Conservation (phyloP, 192 early-diverging fungal species). For the Podila epigama region DNA sequence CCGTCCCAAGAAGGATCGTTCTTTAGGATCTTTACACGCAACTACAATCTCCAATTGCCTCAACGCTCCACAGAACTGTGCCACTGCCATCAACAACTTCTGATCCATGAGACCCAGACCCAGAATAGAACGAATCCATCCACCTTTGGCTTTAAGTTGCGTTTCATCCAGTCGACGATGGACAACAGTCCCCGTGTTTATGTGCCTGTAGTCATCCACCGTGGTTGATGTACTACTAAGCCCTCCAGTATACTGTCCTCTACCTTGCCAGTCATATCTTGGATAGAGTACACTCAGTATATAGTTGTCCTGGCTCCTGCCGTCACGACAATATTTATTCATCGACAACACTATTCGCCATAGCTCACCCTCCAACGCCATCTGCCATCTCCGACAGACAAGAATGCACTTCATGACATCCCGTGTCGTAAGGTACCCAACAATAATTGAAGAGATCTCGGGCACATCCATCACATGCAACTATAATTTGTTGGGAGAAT, state of each 20-base stretch:
- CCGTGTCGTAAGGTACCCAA: not conserved
- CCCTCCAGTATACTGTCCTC: not conserved
- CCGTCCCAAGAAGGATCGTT: no score
- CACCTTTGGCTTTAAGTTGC: not conserved
- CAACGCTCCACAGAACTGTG: not conserved
- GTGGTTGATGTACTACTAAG: not conserved
- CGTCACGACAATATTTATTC: not conserved
- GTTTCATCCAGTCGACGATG: not conserved
- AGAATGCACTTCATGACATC: not conserved
- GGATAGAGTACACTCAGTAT: not conserved
- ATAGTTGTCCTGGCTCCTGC: not conserved
- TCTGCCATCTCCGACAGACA: not conserved
- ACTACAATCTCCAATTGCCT: not conserved
- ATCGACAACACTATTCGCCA: not conserved
- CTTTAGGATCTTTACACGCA: no score
- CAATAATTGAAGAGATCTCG: not conserved
- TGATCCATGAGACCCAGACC: not conserved
- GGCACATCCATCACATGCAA: not conserved
- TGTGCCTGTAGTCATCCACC: not conserved
- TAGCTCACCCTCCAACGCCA: not conserved
- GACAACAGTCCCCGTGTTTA: not conserved
- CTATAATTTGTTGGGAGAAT: not conserved
- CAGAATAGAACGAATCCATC: not conserved
- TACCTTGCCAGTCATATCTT: not conserved
- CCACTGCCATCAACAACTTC: not conserved